Conservation (phyloP, 2,329 filamentous ascomycete species). For the Cercospora sojina region DNA sequence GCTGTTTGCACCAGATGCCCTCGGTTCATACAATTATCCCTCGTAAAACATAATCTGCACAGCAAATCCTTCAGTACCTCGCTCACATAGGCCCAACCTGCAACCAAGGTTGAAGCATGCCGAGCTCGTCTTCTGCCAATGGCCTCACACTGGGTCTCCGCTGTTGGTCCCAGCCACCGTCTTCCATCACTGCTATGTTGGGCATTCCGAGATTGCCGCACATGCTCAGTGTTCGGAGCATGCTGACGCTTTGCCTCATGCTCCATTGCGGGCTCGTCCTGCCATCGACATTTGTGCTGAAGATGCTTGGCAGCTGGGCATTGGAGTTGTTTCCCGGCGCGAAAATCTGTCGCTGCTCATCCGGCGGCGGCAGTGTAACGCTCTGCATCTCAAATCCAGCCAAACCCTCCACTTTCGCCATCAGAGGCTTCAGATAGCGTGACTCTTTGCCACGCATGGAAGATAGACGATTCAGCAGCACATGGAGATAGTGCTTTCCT, state of each 20-base stretch:
- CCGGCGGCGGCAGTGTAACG: constrained; percentile 26
- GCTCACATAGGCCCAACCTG: constrained; percentile 3
- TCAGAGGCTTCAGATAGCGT: constrained; percentile 38
- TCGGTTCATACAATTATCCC: background rate
- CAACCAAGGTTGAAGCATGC: constrained; percentile 26
- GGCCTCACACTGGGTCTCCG: constrained; percentile 23
- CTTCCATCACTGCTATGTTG: constrained; percentile 22
- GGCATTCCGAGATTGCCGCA: constrained; percentile 35
- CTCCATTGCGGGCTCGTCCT: constrained; percentile 22
- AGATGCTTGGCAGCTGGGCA: constrained; percentile 11
- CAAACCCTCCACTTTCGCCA: constrained; percentile 36
- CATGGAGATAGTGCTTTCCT: constrained; percentile 38
- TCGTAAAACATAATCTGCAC: background rate
- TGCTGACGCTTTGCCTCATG: constrained; percentile 33
- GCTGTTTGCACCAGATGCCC: background rate
- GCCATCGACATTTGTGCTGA: background rate
- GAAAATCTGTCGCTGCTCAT: constrained; percentile 19
- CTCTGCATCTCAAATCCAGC: constrained; percentile 31
- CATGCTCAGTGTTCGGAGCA: constrained; percentile 35
- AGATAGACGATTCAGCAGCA: constrained; percentile 36
- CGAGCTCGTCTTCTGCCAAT: constrained; percentile 24
- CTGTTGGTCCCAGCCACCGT: constrained; percentile 19
- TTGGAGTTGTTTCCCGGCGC: constrained; percentile 6
- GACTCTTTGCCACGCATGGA: constrained; percentile 39
- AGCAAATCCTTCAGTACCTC: background rate